Conservation (phyloP, 768 basidiomycete species). For the Mycena kentingensis region DNA sequence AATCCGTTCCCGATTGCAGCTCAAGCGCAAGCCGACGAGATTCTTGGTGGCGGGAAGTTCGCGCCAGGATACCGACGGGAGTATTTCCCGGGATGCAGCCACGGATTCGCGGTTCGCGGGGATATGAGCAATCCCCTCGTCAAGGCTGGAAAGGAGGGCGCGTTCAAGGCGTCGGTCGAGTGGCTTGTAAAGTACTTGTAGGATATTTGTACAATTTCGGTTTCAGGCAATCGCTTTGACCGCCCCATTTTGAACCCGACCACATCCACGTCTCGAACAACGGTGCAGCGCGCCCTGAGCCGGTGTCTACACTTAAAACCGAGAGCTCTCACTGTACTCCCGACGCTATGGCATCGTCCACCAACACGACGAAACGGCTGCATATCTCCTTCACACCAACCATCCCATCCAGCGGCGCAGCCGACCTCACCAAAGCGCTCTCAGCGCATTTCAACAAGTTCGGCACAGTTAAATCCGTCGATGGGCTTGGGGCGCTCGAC, state of each 20-base stretch:
- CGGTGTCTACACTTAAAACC: no score
- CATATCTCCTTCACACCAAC: conserved; percentile 58
- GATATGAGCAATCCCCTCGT: conserved; percentile 34
- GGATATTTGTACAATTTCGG: no score
- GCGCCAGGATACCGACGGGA: conserved; percentile 3
- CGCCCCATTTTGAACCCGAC: no score
- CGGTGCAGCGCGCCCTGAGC: no score
- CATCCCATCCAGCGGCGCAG: conserved; percentile 36
- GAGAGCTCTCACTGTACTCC: no score
- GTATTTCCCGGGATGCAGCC: conserved; percentile 2
- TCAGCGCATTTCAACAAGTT: conserved; percentile 58
- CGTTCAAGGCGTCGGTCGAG: conserved; percentile 45
- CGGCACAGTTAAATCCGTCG: conserved; percentile 66
- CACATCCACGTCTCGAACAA: no score
- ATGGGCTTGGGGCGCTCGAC: conserved; percentile 68
- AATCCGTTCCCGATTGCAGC: conserved; percentile 35
- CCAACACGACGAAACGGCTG: conserved; percentile 42
- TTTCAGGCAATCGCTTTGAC: no score
- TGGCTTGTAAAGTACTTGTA: conserved; percentile 37
- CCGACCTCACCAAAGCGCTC: conserved; percentile 42
- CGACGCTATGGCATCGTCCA: no score
- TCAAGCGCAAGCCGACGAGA: conserved; percentile 35
- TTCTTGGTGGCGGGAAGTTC: conserved; percentile 29
- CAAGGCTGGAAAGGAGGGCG: conserved; percentile 49
- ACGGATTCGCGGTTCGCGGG: conserved; percentile 30